phyloP scores from a whole-genome alignment of 768 basidiomycete species.

The Strobilomyces confusus region DNA sequence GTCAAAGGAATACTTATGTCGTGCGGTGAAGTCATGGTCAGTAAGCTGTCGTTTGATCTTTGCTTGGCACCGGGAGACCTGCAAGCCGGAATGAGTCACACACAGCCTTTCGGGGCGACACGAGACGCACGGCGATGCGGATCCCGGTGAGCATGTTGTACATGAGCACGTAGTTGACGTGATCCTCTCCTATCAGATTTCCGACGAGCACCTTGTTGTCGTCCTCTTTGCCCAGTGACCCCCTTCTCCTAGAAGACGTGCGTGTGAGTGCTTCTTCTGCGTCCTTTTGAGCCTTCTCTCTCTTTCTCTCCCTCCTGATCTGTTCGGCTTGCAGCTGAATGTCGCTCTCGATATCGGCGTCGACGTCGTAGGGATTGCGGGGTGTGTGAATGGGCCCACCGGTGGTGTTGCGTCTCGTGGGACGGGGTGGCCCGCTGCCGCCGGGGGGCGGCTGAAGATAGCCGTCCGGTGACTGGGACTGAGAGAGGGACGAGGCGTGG shows the following conservation, averaged over 20 bases:
- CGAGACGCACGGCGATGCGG: conserved; percentile 73
- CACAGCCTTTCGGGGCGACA: not conserved
- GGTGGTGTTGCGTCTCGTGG: conserved; percentile 67
- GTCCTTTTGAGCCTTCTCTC: conserved; percentile 61
- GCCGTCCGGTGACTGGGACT: conserved; percentile 36
- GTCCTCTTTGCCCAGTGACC: conserved; percentile 30
- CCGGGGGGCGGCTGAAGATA: conserved; percentile 49
- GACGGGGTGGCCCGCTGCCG: conserved; percentile 30
- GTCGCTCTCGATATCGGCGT: conserved; percentile 43
- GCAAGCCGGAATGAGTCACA: conserved; percentile 9
- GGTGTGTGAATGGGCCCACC: conserved; percentile 44
- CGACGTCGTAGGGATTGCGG: conserved; percentile 36
- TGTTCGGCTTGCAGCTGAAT: conserved; percentile 88
- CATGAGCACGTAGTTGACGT: conserved; percentile 99
- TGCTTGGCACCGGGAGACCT: conserved; percentile 96
- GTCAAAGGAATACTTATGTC: conserved; percentile 96
- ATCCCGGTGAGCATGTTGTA: conserved; percentile 99
- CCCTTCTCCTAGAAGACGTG: conserved; percentile 20
- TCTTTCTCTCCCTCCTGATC: conserved; percentile 79
- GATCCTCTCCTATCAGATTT: conserved; percentile 96
- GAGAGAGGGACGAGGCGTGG: conserved; percentile 22
- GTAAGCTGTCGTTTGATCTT: conserved; percentile 86
- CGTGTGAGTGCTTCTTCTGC: conserved; percentile 55
- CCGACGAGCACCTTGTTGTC: conserved; percentile 74
- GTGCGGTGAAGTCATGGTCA: conserved; percentile 80